Conservation (phyloP, 805 yeast species). For the Saccharomycopsis fibuligera region DNA sequence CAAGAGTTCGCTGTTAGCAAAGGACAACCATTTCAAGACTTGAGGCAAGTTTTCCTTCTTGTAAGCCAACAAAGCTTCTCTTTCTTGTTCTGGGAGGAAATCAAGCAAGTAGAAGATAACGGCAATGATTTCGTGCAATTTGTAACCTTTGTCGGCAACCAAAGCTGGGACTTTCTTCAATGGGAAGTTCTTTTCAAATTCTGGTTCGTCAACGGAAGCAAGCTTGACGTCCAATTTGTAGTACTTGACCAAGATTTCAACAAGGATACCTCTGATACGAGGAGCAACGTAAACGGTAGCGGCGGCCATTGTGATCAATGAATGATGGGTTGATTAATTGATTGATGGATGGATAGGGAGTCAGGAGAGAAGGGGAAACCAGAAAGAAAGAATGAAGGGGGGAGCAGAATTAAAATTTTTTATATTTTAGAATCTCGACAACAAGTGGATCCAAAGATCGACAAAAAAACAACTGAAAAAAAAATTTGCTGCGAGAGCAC, state of each 20-base stretch:
- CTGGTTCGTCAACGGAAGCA: conserved; percentile 40
- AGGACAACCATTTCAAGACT: conserved; percentile 16
- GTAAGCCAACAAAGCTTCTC: conserved; percentile 10
- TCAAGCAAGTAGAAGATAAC: conserved; percentile 12
- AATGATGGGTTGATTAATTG: not conserved
- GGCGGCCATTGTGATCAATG: not conserved
- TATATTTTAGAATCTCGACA: too few species aligned
- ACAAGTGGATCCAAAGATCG: too few species aligned
- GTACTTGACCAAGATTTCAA: conserved; percentile 7
- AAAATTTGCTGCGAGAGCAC: too few species aligned
- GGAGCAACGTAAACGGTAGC: conserved; percentile 11
- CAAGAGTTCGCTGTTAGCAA: conserved; percentile 12
- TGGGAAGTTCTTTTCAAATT: conserved; percentile 12
- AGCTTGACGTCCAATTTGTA: conserved; percentile 14
- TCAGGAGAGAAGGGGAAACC: not conserved
- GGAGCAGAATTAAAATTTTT: not conserved
- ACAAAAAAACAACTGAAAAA: too few species aligned
- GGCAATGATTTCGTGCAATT: conserved; percentile 18
- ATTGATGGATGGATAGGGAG: not conserved
- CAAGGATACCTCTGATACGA: conserved; percentile 7
- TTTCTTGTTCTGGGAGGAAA: conserved; percentile 2
- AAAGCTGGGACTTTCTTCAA: conserved; percentile 16
- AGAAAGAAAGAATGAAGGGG: not conserved
- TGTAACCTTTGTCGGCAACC: conserved; percentile 10
- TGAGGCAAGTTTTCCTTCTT: conserved; percentile 21